Evolutionary conservation across 768 basidiomycete genomes (phyloP), one percentile per base, ranked within the genome.

Genomic region (Termitomyces sp.): DNA sequence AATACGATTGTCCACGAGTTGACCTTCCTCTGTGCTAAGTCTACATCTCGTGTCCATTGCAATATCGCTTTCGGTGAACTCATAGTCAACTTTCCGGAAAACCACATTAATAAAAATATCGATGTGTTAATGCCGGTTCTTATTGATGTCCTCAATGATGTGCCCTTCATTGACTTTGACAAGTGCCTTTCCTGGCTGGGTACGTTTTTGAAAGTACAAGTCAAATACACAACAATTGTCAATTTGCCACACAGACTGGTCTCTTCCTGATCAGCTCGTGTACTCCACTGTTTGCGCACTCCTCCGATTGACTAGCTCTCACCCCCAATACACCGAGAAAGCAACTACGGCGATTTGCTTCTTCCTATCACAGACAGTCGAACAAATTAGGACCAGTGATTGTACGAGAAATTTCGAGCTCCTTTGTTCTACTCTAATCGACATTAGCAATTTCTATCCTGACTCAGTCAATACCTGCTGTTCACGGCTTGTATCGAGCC

Each of bases 401-500:
- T 75, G 91, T 91, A 67, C 70, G 87, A 43, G 33, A 13, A 28
- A 47, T 28, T 13, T 35, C 16, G 2, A 26, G 16, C 26, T 30
- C 44, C 20, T 30, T 47, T 16, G 16, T 28, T 35, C 14, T 56
- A n/a, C 9, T 33, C 52, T 67, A 13, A 41, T 28, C 20, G 43
- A 40, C 20, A 55, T 20, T 61, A 94, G 92, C 89, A 0, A 73
- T 85, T n/a, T 80, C 84, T 60, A 78, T 91, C 36, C 75, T 95
- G 20, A 85, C 86, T 1, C 91, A 92, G 61, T 72, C 88, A 38
- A 86, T 87, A 20, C 94, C 93, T 6, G 84, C 89, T 16, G 77
- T 96, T 46, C 92, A 95, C 70, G 94, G 94, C 7, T 75, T 95
- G 32, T 92, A 93, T 69, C 85, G 94, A 38, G 92, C 94, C 5